Percentiles rank a stretch among this genome's conserved stretches.
These are phyloP conservation scores for Xylaria telfairii DNA, from an alignment of 495 filamentous ascomycete genomes.

Conservation along the genomic window DNA sequence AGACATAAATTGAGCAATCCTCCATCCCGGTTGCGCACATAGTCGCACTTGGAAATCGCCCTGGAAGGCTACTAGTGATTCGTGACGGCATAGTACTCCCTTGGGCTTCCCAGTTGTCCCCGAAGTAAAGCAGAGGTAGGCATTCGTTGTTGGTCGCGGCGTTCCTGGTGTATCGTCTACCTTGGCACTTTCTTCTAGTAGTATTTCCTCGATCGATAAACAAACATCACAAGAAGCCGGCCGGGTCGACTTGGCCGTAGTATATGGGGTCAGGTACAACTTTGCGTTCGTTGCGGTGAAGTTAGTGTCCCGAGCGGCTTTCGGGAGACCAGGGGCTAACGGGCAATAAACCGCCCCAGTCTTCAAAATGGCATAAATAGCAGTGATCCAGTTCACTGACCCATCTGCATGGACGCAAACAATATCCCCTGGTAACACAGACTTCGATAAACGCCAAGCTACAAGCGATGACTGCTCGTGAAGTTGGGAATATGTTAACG, in stretches of 20 bases:
- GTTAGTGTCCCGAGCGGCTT: neutral
- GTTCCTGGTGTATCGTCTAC: neutral
- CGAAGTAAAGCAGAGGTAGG: constrained; percentile 48
- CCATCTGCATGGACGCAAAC: constrained; percentile 45
- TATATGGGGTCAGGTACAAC: neutral
- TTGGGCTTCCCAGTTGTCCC: constrained; percentile 47
- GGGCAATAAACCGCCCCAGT: constrained; percentile 42
- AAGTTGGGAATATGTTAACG: constrained; percentile 35
- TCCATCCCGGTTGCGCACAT: constrained; percentile 34
- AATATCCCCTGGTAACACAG: constrained; percentile 30
- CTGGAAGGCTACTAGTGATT: constrained; percentile 36
- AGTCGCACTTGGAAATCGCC: constrained; percentile 34
- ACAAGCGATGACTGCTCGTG: neutral
- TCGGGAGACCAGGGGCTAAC: constrained; percentile 32
- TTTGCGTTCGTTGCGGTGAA: neutral
- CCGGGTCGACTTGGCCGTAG: neutral
- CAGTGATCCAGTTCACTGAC: constrained; percentile 47
- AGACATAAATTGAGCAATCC: constrained; percentile 43
- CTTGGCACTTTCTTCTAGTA: neutral
- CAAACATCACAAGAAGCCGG: neutral
- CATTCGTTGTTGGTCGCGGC: constrained; percentile 16
- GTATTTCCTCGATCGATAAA: neutral
- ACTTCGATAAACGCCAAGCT: constrained; percentile 8
- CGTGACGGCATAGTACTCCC: constrained; percentile 36
- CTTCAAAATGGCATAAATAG: constrained; percentile 43